These are phyloP conservation scores for Pestalotiopsis sp. DNA, from an alignment of 2,329 filamentous ascomycete species.

Conservation along the genomic window DNA sequence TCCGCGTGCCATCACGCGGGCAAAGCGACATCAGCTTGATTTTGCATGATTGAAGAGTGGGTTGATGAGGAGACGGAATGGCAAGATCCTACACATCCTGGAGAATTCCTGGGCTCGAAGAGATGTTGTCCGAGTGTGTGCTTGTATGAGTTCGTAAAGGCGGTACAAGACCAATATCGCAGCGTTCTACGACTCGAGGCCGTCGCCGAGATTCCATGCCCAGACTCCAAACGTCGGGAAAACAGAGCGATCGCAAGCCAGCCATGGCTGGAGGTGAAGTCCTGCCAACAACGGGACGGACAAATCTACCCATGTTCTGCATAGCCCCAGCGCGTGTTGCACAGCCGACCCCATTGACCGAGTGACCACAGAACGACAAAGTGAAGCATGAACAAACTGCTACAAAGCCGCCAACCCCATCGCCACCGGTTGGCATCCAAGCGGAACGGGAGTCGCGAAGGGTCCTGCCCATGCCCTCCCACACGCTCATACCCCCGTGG, in stretches of 20 bases:
- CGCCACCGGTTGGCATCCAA: slow-evolving; percentile 20
- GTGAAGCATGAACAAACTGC: slow-evolving; percentile 36
- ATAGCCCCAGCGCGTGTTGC: not conserved
- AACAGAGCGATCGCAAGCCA: not conserved
- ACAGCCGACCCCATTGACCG: slow-evolving; percentile 24
- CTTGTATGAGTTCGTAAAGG: no score
- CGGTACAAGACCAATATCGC: no score
- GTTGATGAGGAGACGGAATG: no score
- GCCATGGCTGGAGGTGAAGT: not conserved
- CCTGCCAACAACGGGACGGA: not conserved
- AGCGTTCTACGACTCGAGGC: no score
- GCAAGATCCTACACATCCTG: no score
- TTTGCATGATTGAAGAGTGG: no score
- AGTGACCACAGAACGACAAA: slow-evolving; percentile 33
- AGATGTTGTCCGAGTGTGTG: no score
- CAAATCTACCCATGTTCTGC: not conserved
- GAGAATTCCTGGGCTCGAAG: no score
- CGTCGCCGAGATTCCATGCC: no score
- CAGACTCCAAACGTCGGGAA: no score
- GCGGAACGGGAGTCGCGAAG: slow-evolving; percentile 15
- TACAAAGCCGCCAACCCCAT: slow-evolving; percentile 36
- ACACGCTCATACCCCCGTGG: slow-evolving; percentile 24
- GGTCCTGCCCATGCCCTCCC: slow-evolving; percentile 12
- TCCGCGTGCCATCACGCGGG: no score
- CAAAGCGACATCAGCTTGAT: no score